A percentile compares a stretch with the other conserved stretches of the same genome.
Conservation (phyloP, 225 moss, liverwort and hornwort species). For the Polytrichum commune region DNA sequence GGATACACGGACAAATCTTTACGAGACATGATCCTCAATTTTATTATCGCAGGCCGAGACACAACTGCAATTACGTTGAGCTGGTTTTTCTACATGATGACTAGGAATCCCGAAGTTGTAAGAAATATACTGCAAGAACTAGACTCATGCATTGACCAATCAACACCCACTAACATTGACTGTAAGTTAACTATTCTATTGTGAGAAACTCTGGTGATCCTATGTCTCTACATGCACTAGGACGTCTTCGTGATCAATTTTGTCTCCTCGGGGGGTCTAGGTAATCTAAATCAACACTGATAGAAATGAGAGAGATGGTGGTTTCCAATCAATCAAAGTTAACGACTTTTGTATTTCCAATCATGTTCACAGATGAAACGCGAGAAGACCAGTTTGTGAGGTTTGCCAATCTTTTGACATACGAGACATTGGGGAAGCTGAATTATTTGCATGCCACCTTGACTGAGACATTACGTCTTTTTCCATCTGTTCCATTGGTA, state of each 20-base stretch:
- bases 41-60: slow-evolving; percentile 52
- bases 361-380: not conserved
- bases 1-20: slow-evolving; percentile 29
- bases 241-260: too few relatives aligned
- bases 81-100: slow-evolving; percentile 61
- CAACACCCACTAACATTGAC: too few relatives aligned
- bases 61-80: slow-evolving; percentile 41
- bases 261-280: too few relatives aligned
- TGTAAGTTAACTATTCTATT: too few relatives aligned
- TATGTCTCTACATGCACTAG: too few relatives aligned
- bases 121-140: slow-evolving; percentile 50
- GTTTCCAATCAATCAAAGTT: too few relatives aligned
- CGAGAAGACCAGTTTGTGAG: slow-evolving; percentile 10
- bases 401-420: slow-evolving; percentile 38
- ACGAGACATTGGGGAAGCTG: slow-evolving; percentile 49
- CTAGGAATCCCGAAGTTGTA: slow-evolving; percentile 33
- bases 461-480: slow-evolving; percentile 63
- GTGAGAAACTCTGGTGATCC: too few relatives aligned
- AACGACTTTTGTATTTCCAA: not conserved
- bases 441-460: slow-evolving; percentile 65
- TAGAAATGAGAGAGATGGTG: too few relatives aligned
- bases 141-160: slow-evolving; percentile 1
- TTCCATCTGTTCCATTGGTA: slow-evolving; percentile 55
- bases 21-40: slow-evolving; percentile 56
- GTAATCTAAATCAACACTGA: too few relatives aligned